phyloP scores from a whole-genome alignment of 2,329 filamentous ascomycete species.

The Dissoconium aciculare region DNA sequence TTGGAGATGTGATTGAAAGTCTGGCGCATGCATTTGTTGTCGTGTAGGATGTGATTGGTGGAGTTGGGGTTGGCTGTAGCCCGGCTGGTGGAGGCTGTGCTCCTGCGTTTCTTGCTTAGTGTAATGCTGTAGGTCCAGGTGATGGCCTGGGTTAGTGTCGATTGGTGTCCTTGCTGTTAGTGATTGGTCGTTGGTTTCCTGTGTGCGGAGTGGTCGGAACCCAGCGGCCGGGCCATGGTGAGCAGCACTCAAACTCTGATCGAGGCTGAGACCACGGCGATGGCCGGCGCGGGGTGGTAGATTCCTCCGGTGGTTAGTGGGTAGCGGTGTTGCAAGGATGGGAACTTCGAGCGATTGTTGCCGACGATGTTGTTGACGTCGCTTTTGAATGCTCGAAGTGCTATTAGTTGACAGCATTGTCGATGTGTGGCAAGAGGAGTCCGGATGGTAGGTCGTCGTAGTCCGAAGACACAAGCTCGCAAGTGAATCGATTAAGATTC shows the following conservation, averaged over 20 bases:
- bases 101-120: slow-evolving; percentile 73
- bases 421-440: slow-evolving; percentile 43
- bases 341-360: slow-evolving; percentile 74
- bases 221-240: slow-evolving; percentile 12
- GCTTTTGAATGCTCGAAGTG: slow-evolving; percentile 56
- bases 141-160: slow-evolving; percentile 42
- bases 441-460: slow-evolving; percentile 35
- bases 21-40: slow-evolving; percentile 5
- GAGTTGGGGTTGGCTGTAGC: slow-evolving; percentile 28
- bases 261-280: slow-evolving; percentile 72
- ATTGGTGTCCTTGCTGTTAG: slow-evolving; percentile 28
- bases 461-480: slow-evolving; percentile 14
- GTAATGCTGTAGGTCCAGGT: slow-evolving; percentile 62
- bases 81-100: slow-evolving; percentile 70
- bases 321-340: slow-evolving; percentile 50
- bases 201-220: slow-evolving; percentile 41
- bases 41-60: slow-evolving; percentile 18
- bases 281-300: slow-evolving; percentile 37
- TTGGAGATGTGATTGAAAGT: slow-evolving; percentile 35
- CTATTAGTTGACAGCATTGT: slow-evolving; percentile 63
- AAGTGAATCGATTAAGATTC: slow-evolving; percentile 9
- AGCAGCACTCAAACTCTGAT: slow-evolving; percentile 37
- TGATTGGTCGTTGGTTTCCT: slow-evolving; percentile 21
- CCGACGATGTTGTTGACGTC: slow-evolving; percentile 64
- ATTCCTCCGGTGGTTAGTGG: slow-evolving; percentile 39